A percentile compares a stretch with the other conserved stretches of the same genome.
Conservation (phyloP, 2,329 filamentous ascomycete species). For the Chalara sp. region DNA sequence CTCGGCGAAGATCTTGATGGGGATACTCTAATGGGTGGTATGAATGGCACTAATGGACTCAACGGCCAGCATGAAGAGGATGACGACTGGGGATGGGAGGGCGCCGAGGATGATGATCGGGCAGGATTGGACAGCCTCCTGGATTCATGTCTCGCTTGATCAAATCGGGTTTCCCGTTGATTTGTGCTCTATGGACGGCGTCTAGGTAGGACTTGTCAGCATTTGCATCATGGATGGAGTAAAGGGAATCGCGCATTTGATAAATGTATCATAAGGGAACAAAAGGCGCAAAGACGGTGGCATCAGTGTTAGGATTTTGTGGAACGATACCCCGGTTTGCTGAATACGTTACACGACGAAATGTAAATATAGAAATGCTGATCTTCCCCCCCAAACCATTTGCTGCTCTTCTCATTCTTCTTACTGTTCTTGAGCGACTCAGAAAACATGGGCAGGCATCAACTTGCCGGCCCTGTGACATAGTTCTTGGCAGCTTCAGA, state of each 20-base stretch:
- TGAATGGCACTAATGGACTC: constrained; percentile 38
- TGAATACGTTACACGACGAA: no score
- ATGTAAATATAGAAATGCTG: neutral
- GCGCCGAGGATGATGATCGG: constrained; percentile 45
- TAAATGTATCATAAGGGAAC: neutral
- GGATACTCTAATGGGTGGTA: constrained; percentile 27
- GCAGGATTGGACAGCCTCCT: constrained; percentile 48
- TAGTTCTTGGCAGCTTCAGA: no score
- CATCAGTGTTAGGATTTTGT: neutral
- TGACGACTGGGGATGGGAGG: constrained; percentile 59
- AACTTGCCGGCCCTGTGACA: no score
- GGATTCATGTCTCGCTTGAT: constrained; percentile 26
- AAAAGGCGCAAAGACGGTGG: neutral
- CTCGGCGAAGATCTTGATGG: constrained; percentile 29
- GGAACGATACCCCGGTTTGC: neutral
- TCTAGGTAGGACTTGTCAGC: neutral
- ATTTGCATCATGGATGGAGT: neutral
- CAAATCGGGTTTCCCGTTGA: neutral
- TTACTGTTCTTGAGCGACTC: no score
- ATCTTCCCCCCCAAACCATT: neutral
- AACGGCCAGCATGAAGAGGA: constrained; percentile 45
- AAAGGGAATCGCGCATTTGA: neutral
- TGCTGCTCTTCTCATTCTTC: no score
- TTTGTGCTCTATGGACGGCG: neutral
- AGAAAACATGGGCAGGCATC: no score